Evolutionary conservation across 108 stramenopile species (phyloP).

Genomic region (Stephanodiscus triporus): DNA sequence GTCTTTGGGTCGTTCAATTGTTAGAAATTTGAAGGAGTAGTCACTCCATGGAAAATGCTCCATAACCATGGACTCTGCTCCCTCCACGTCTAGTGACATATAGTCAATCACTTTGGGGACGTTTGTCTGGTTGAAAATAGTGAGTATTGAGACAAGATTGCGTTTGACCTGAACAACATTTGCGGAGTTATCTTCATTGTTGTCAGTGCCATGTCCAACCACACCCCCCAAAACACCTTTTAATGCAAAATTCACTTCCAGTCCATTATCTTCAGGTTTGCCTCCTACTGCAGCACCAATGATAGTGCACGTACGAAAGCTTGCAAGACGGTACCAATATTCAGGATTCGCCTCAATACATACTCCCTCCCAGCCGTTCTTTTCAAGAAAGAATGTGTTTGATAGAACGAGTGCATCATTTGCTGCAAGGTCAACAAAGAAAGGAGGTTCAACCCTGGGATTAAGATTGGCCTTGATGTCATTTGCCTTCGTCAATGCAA

Average conservation of each 20-base stretch:
- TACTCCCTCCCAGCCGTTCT: too few species aligned
- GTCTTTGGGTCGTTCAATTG: slow-evolving; percentile 56
- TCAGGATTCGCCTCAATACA: slow-evolving; percentile 48
- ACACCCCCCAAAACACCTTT: slow-evolving; percentile 54
- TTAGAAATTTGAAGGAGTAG: slow-evolving; percentile 55
- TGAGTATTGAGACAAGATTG: slow-evolving; percentile 50
- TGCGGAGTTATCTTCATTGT: slow-evolving; percentile 19
- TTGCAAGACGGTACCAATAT: slow-evolving; percentile 58
- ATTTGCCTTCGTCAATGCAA: too few species aligned
- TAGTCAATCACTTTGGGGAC: slow-evolving; percentile 67
- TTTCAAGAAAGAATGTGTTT: too few species aligned
- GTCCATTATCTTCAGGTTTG: not conserved
- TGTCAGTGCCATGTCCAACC: slow-evolving; percentile 57
- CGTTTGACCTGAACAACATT: slow-evolving; percentile 8
- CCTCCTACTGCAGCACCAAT: slow-evolving; percentile 38
- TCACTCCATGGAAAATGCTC: slow-evolving; percentile 55
- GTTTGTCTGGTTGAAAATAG: slow-evolving; percentile 49
- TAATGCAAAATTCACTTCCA: slow-evolving; percentile 9
- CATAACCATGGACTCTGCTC: slow-evolving; percentile 69
- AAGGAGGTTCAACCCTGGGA: too few species aligned
- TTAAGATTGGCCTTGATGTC: too few species aligned
- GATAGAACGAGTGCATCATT: too few species aligned
- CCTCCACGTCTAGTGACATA: slow-evolving; percentile 67
- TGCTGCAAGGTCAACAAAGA: too few species aligned
- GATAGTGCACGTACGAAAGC: slow-evolving; percentile 31